Base-by-base conservation (phyloP, 257 asterid species). In the Solanum ahanhuiri region DNA sequence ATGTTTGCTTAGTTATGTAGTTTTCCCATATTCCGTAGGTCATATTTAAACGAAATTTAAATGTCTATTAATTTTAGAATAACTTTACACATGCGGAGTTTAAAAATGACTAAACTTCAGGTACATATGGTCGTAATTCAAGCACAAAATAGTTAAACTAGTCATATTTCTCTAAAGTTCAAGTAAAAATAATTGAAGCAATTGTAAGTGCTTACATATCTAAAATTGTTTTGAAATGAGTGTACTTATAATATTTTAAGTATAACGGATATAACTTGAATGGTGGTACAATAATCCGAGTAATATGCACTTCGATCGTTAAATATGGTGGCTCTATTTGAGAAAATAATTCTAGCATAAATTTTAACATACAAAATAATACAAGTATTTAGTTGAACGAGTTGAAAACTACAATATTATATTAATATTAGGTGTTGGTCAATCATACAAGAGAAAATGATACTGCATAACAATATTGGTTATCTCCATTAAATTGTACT, bases 71-170 rank as follows among this genome's bases (percentile, higher is more conserved):
- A 15, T 51, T 51, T 51, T 51, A 0, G 20, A 51, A 0, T 15
- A 5, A 51, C 8, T 5, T 51, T 0, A 45, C 54, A 12, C 2
- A 1, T 45, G 57, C 0, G 0, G 0, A 51, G 3, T 51, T 15
- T 51, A 6, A 17, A 51, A 54, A 54, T 54, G n/a, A 54, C n/a
- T 54, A 17, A 54, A 54, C 3, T 54, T 17, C 4, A 18, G 1
- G 4, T 54, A 18, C 10, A 54, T 18, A 54, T 18, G 2, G 0
- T 18, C 2, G 2, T 54, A 6, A 54, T 54, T 54, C 23, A 54
- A 7, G 11, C 23, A 54, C 23, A 54, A 54, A 54, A 54, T 54
- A 54, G 23, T 18, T 18, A 1, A 54, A 54, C 4, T 17, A 18
- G 4, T 54, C 23, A 18, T 54, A 54, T 54, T 54, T 54, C 4